A percentile compares a stretch with the other conserved stretches of the same genome.
These are phyloP conservation scores for Pistacia atlantica DNA, from an alignment of 345 rosid species.

Conservation along the genomic window DNA sequence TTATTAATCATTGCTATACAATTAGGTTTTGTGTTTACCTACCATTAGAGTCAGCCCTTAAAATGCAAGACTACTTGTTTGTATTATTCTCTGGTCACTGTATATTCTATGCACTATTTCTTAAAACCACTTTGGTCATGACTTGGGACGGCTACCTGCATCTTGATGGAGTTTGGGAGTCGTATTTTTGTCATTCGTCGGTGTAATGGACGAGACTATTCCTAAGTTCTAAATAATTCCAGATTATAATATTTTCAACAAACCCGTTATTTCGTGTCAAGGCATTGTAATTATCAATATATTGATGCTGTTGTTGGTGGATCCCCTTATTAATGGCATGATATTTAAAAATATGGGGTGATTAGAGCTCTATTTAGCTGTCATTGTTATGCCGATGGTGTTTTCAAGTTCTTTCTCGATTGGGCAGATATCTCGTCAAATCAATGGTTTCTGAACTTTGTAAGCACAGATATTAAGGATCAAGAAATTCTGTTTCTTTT, in stretches of 20 bases:
- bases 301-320: not conserved
- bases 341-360: not conserved
- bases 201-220: not conserved
- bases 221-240: not conserved
- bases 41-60: not conserved
- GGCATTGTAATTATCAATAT: not conserved
- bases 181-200: not conserved
- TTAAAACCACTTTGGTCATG: not conserved
- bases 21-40: not conserved
- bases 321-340: not conserved
- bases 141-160: not conserved
- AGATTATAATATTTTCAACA: not conserved
- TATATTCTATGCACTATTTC: slow-evolving; percentile 15
- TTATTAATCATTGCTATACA: slow-evolving; percentile 17
- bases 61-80: not conserved
- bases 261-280: not conserved
- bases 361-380: not conserved
- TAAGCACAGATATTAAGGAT: not conserved
- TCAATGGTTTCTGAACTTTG: too few relatives aligned
- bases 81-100: not conserved
- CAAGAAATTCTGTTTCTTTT: not conserved
- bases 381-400: not conserved
- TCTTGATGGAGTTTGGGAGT: not conserved
- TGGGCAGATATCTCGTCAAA: too few relatives aligned
- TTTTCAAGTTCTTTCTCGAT: not conserved